Evolutionary conservation across 2,329 filamentous ascomycete species (phyloP), one percentile per base, ranked within the genome.

Genomic region (Colletotrichum eleusines): DNA sequence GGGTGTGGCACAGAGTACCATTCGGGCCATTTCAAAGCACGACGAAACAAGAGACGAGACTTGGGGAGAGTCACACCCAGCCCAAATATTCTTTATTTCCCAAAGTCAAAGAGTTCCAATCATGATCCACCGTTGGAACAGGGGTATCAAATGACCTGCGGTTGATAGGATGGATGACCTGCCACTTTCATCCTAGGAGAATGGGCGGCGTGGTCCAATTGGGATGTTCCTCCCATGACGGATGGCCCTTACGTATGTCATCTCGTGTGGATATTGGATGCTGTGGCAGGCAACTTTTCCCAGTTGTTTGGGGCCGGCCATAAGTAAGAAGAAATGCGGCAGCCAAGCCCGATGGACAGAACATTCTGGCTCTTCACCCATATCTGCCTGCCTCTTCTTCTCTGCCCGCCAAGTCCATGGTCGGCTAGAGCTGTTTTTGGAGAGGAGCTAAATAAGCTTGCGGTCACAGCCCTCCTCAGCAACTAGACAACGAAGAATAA

Each of bases 31-130:
- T 20, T 42, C 54, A 69, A 60, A 50, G 35, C 64, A 40, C 60
- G 51, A 23, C 69, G 69, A 71, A 71, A 71, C 69, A 48, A 50
- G 44, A 63, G 33, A 35, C 69, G 64, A 69, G 69, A 69, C 64
- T 66, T 48, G 23, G 35, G 55, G 31, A 68, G 51, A 71, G 44
- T 62, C 35, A 63, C 51, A 20, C 54, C 23, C 59, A 48, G 64
- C 64, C 63, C 40, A 44, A 44, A 33, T 35, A 38, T 38, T n/a
- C 42, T 62, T 62, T 55, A 35, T 5, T 55, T 28, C 26, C n/a
- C 51, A 42, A 69, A 8, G 44, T 38, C 44, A 59, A n/a, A 59
- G 38, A 28, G 26, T 38, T 23, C 63, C 50, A 50, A 57, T 48
- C 42, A 28, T 31, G 50, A 5, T 61, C 28, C 16, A 42, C 23